These are phyloP conservation scores for Paecilomyces niveus DNA, from an alignment of 2,329 filamentous ascomycete species.

Conservation along the genomic window DNA sequence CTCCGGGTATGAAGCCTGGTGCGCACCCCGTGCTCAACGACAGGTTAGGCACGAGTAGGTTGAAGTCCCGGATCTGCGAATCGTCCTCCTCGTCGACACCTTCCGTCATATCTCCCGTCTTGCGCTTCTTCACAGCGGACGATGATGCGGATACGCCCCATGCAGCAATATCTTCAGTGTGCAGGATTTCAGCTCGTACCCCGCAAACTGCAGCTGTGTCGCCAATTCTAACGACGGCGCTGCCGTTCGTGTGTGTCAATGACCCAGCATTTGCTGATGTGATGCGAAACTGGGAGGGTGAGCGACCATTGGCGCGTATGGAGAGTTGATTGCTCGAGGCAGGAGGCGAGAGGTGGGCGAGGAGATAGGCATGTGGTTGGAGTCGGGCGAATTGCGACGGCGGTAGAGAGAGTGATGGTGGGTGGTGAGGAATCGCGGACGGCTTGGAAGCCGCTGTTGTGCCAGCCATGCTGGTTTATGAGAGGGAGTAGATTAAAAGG, in stretches of 20 bases:
- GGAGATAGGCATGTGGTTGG: conserved; percentile 80
- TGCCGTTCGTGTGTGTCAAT: conserved; percentile 82
- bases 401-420: conserved; percentile 49
- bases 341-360: conserved; percentile 70
- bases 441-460: conserved; percentile 13
- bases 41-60: conserved; percentile 85
- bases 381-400: conserved; percentile 75
- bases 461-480: conserved; percentile 15
- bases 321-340: conserved; percentile 45
- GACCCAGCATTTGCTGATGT: conserved; percentile 77
- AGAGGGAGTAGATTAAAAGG: not conserved
- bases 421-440: conserved; percentile 8
- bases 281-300: conserved; percentile 59
- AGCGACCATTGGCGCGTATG: conserved; percentile 74
- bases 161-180: conserved; percentile 63
- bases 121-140: conserved; percentile 27
- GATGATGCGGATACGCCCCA: conserved; percentile 35
- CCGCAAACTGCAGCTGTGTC: conserved; percentile 95
- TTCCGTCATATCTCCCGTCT: conserved; percentile 27
- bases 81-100: conserved; percentile 40
- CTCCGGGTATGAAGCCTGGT: conserved; percentile 76
- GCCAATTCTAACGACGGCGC: conserved; percentile 77
- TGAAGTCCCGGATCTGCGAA: conserved; percentile 42
- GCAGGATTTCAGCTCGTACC: conserved; percentile 76
- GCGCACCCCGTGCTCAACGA: conserved; percentile 87